Conservation (phyloP, 495 filamentous ascomycete genomes). For the Aspergillus cavernicola region DNA sequence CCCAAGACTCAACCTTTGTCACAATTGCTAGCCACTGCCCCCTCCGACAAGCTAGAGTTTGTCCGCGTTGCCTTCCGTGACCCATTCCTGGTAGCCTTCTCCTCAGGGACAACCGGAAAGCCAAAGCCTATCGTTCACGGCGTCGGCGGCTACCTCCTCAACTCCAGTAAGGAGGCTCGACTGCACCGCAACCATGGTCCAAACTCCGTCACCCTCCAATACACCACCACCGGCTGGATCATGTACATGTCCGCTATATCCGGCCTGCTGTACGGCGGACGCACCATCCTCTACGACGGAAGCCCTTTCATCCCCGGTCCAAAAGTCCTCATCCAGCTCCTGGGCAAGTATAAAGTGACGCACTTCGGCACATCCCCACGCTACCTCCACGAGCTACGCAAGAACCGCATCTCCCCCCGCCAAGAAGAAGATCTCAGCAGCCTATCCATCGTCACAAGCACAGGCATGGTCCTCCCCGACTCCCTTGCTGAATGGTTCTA, state of each 20-base stretch:
- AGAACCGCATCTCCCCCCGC: slow-evolving; percentile 53
- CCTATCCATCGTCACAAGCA: slow-evolving; percentile 59
- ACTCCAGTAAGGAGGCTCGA: slow-evolving; percentile 54
- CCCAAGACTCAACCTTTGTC: slow-evolving; percentile 50
- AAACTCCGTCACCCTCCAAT: slow-evolving; percentile 51
- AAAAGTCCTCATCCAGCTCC: slow-evolving; percentile 53
- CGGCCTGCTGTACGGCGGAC: slow-evolving; percentile 51
- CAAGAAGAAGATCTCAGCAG: slow-evolving; percentile 56
- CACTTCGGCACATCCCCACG: slow-evolving; percentile 68
- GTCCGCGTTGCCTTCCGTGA: slow-evolving; percentile 61
- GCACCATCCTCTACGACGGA: slow-evolving; percentile 69
- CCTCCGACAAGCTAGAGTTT: slow-evolving; percentile 46
- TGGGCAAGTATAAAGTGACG: slow-evolving; percentile 40
- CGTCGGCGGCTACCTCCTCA: slow-evolving; percentile 58
- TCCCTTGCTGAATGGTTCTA: slow-evolving; percentile 80
- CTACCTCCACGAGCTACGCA: slow-evolving; percentile 67
- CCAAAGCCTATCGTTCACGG: slow-evolving; percentile 77
- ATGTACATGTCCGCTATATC: slow-evolving; percentile 66
- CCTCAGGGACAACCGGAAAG: slow-evolving; percentile 66
- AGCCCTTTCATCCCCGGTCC: slow-evolving; percentile 68
- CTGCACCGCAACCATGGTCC: slow-evolving; percentile 54
- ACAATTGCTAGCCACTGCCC: slow-evolving; percentile 46
- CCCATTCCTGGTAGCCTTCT: slow-evolving; percentile 70
- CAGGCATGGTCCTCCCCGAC: slow-evolving; percentile 75
- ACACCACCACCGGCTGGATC: slow-evolving; percentile 74